Conservation (phyloP, 2,329 filamentous ascomycete genomes). For the Chaetomium strumarium region DNA sequence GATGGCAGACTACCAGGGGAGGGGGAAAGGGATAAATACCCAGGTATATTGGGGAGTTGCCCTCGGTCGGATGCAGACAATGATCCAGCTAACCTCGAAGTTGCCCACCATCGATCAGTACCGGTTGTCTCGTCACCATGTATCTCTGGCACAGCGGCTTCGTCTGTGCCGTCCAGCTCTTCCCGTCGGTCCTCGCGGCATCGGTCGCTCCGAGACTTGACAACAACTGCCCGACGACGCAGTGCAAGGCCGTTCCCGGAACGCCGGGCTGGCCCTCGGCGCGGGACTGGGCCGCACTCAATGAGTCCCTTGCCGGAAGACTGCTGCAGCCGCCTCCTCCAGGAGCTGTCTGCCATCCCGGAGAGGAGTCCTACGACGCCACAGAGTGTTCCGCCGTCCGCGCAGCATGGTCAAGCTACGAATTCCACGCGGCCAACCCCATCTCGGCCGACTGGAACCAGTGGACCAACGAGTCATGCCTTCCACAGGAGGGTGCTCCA, state of each 20-base stretch:
- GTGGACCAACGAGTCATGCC: slow-evolving; percentile 36
- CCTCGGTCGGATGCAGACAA: neutral
- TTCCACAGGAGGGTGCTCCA: slow-evolving; percentile 28
- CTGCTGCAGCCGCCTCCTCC: slow-evolving; percentile 40
- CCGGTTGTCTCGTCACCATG: neutral
- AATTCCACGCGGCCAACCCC: slow-evolving; percentile 35
- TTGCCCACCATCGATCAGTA: neutral
- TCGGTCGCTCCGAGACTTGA: neutral
- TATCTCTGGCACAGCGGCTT: neutral
- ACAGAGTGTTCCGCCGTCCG: slow-evolving; percentile 18
- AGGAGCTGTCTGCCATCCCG: slow-evolving; percentile 40
- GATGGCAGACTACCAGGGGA: too few relatives aligned
- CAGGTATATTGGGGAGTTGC: neutral
- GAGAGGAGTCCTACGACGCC: slow-evolving; percentile 21
- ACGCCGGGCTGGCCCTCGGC: slow-evolving; percentile 43
- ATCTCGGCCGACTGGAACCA: slow-evolving; percentile 36
- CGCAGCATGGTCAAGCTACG: slow-evolving; percentile 21
- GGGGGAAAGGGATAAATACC: neutral
- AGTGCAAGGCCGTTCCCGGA: slow-evolving; percentile 25
- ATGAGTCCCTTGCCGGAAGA: slow-evolving; percentile 37
- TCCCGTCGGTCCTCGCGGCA: slow-evolving; percentile 1
- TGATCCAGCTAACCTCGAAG: neutral
- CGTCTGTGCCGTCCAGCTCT: slow-evolving; percentile 6
- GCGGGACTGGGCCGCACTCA: slow-evolving; percentile 40
- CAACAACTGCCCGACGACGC: slow-evolving; percentile 4